Conservation (phyloP, 495 filamentous ascomycete genomes). For the Penicillium parvum region DNA sequence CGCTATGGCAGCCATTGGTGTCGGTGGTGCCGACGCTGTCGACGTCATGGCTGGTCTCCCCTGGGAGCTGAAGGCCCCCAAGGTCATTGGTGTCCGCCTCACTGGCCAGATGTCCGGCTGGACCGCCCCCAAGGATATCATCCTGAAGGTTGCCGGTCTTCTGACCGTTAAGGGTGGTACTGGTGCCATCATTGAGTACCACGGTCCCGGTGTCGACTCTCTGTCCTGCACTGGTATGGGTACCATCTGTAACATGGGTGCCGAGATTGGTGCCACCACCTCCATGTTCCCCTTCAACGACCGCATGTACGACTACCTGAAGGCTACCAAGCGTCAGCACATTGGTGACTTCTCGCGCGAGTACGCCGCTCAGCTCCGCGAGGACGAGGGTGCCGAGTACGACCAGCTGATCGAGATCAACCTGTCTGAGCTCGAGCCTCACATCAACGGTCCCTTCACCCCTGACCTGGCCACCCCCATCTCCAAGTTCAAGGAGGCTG, state of each 20-base stretch:
- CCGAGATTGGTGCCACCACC: conserved; percentile 94
- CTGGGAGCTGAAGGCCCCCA: conserved; percentile 98
- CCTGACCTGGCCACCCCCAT: conserved; percentile 97
- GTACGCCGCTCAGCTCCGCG: conserved; percentile 81
- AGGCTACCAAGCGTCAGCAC: conserved; percentile 81
- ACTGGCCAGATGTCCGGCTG: conserved; percentile 89
- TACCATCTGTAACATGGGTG: conserved; percentile 77
- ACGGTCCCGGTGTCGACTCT: conserved; percentile 75
- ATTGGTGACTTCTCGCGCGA: conserved; percentile 86
- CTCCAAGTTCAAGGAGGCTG: conserved; percentile 94
- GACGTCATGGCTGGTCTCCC: conserved; percentile 98
- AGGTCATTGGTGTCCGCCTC: conserved; percentile 92
- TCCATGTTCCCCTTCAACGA: conserved; percentile 99
- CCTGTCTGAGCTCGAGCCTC: conserved; percentile 88
- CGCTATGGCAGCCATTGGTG: conserved; percentile 93
- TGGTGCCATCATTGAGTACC: conserved; percentile 94
- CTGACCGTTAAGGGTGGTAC: conserved; percentile 98
- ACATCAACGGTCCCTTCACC: conserved; percentile 99
- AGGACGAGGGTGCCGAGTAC: conserved; percentile 93
- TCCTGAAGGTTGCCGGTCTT: conserved; percentile 95
- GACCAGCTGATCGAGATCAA: conserved; percentile 96
- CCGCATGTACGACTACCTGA: conserved; percentile 92
- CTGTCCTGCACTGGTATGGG: conserved; percentile 66
- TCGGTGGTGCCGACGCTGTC: conserved; percentile 97
- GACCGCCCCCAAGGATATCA: conserved; percentile 96